A percentile compares a stretch with the other conserved stretches of the same genome.
These are phyloP conservation scores for Alternaria postmessia DNA, from an alignment of 2,329 filamentous ascomycete genomes.

Conservation along the genomic window DNA sequence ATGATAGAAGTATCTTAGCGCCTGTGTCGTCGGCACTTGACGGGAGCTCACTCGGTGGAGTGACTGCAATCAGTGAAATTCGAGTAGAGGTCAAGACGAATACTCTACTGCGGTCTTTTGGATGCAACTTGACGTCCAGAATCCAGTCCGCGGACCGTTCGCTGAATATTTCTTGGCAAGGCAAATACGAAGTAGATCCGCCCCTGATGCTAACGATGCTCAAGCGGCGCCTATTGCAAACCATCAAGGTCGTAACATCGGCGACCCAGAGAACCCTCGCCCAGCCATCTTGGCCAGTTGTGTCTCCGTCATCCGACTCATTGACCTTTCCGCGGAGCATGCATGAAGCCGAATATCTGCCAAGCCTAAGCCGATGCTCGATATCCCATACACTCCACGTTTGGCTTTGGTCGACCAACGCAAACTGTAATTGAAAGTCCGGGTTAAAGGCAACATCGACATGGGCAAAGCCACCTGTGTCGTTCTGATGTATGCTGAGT, in stretches of 20 bases:
- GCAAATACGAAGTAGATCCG: constrained; percentile 26
- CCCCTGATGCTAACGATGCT: constrained; percentile 47
- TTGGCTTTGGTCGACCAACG: constrained; percentile 70
- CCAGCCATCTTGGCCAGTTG: constrained; percentile 57
- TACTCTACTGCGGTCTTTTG: constrained; percentile 58
- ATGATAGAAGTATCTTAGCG: constrained; percentile 54
- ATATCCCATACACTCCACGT: constrained; percentile 75
- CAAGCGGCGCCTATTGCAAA: constrained; percentile 59
- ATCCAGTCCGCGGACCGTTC: constrained; percentile 57
- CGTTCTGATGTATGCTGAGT: constrained; percentile 59
- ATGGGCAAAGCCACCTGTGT: constrained; percentile 65
- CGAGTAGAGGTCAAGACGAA: constrained; percentile 66
- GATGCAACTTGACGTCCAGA: constrained; percentile 64
- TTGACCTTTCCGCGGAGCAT: constrained; percentile 38
- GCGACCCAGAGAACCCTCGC: constrained; percentile 59
- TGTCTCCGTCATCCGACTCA: constrained; percentile 1
- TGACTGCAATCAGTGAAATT: constrained; percentile 60
- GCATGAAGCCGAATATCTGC: constrained; percentile 46
- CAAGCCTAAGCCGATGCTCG: constrained; percentile 28
- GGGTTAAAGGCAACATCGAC: constrained; percentile 73
- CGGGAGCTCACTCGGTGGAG: constrained; percentile 35
- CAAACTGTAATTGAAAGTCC: constrained; percentile 67
- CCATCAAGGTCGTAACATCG: constrained; percentile 59
- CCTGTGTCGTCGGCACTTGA: constrained; percentile 31
- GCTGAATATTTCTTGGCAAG: constrained; percentile 36